These are phyloP conservation scores for Cytospora leucostoma DNA, from an alignment of 2,329 filamentous ascomycete species.

Conservation along the genomic window DNA sequence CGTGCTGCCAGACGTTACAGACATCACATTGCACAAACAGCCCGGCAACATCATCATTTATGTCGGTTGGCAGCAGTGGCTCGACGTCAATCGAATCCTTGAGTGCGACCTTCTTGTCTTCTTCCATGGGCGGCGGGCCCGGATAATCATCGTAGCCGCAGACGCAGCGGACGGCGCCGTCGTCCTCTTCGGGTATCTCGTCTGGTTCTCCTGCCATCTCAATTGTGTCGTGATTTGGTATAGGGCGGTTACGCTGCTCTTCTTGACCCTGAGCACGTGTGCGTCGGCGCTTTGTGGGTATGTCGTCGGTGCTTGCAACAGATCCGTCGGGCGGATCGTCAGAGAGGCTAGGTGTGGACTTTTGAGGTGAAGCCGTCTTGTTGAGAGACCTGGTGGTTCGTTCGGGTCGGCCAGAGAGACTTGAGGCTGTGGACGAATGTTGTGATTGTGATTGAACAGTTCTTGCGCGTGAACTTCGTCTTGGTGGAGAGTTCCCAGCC, in stretches of 20 bases:
- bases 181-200: constrained; percentile 73
- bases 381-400: constrained; percentile 71
- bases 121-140: constrained; percentile 69
- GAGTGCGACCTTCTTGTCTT: constrained; percentile 51
- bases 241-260: constrained; percentile 55
- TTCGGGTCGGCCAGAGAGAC: constrained; percentile 74
- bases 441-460: constrained; percentile 71
- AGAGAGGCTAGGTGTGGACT: constrained; percentile 75
- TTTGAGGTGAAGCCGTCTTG: constrained; percentile 72
- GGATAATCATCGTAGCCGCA: constrained; percentile 96
- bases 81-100: constrained; percentile 61
- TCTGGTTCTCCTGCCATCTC: constrained; percentile 65
- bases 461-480: constrained; percentile 90
- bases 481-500: constrained; percentile 65
- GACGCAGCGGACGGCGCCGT: constrained; percentile 93
- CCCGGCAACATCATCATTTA: constrained; percentile 85
- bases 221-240: constrained; percentile 44
- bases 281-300: constrained; percentile 72
- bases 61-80: constrained; percentile 58
- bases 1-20: constrained; percentile 99
- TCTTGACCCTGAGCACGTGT: constrained; percentile 65
- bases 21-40: constrained; percentile 98
- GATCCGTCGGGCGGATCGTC: constrained; percentile 68
- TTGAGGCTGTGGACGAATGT: constrained; percentile 71
- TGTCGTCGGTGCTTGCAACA: constrained; percentile 57